phyloP scores from a whole-genome alignment of 2,329 filamentous ascomycete species.

The Fusarium falciforme region DNA sequence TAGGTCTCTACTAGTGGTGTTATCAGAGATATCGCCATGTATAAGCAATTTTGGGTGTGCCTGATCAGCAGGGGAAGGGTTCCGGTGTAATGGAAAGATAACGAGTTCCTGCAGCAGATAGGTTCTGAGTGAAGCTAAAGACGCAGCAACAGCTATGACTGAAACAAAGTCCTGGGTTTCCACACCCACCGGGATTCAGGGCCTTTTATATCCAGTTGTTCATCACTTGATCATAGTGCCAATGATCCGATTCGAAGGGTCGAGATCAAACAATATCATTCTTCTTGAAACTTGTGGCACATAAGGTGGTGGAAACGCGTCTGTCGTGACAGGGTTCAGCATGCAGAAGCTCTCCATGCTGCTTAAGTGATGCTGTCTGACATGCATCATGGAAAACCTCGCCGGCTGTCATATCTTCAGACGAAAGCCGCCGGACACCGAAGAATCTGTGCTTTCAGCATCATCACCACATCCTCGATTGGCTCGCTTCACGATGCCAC shows the following conservation, averaged over 20 bases:
- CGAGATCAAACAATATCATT: background rate
- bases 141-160: background rate
- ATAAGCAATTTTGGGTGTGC: background rate
- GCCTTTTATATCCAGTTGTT: background rate
- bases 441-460: background rate
- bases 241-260: background rate
- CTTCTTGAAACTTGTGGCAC: background rate
- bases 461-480: constrained; percentile 6
- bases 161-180: background rate
- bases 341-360: background rate
- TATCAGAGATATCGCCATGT: background rate
- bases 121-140: background rate
- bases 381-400: background rate
- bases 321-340: background rate
- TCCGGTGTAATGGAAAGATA: background rate
- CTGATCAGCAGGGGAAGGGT: background rate
- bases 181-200: background rate
- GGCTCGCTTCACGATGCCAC: constrained; percentile 20
- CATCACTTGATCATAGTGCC: background rate
- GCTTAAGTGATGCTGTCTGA: background rate
- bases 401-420: background rate
- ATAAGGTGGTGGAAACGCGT: background rate
- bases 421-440: background rate
- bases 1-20: background rate
- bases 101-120: background rate